Evolutionary conservation across 192 early-diverging fungal species (phyloP).

Genomic region (Gigaspora rosea): DNA sequence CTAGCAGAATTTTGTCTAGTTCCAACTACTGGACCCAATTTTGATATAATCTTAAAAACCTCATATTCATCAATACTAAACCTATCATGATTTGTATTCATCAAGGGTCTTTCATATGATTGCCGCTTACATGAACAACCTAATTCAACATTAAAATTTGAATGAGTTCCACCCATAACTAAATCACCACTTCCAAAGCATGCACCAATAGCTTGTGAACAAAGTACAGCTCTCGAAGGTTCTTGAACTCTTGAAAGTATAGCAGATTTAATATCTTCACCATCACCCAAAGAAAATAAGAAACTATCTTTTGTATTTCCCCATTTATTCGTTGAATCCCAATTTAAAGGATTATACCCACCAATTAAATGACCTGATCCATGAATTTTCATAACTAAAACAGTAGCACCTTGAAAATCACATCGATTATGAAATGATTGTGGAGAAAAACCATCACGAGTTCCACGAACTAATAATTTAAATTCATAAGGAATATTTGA

Average conservation of each 20-base stretch:
- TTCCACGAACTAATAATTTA: conserved; percentile 17
- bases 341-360: conserved; percentile 22
- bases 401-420: conserved; percentile 15
- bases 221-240: conserved; percentile 12
- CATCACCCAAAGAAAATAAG: conserved; percentile 23
- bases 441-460: conserved; percentile 16
- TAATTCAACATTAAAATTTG: conserved; percentile 21
- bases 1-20: neutral
- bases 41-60: conserved; percentile 13
- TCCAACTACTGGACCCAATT: neutral
- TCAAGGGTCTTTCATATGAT: conserved; percentile 21
- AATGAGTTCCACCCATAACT: conserved; percentile 19
- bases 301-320: conserved; percentile 27
- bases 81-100: conserved; percentile 15
- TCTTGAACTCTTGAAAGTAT: conserved; percentile 10
- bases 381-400: conserved; percentile 18
- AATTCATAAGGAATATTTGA: conserved; percentile 5
- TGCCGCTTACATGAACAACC: conserved; percentile 22
- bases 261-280: neutral
- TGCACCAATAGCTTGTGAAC: conserved; percentile 17
- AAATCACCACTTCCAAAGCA: conserved; percentile 32
- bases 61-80: conserved; percentile 28
- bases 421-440: conserved; percentile 1
- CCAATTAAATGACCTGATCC: conserved; percentile 19
- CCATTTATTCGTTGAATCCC: conserved; percentile 23